Base-by-base conservation (phyloP, 176 grass and related monocot genomes). In the Oryza brachyantha region DNA sequence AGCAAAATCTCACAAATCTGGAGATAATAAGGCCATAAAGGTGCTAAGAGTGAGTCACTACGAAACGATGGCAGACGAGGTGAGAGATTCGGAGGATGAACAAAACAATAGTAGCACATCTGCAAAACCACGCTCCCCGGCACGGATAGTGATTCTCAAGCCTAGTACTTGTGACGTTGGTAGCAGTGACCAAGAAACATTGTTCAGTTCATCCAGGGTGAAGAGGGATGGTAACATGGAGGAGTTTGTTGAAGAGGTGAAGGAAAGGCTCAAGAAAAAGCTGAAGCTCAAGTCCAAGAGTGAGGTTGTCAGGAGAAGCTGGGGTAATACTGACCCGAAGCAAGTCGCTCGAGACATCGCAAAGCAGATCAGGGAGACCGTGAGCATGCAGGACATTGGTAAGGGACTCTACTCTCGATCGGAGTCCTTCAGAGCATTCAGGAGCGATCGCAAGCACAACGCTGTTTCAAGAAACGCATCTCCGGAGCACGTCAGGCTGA, bases 131-230 rank as follows among this genome's bases (percentile, higher is more conserved):
- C 12, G 26, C 28, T 70, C 84, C 26, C 68, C 48, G 17, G 69
- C 85, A 52, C 72, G 80, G 68, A 94, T 97, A 57, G 84, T 94
- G 55, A 84, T 94, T 68, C 86, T 97, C n/a, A 90, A 80, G 79
- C 91, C 92, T 45, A 60, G 25, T 54, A 3, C n/a, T 11, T 81
- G 24, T 39, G 87, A 84, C 17, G 46, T 29, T 32, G 61, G 7
- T 27, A 62, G n/a, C 10, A 55, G 29, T 3, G 78, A 29, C 43
- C 11, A 46, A 11, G 73, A 84, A 22, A 29, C 50, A 16, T 13
- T 48, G n/a, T 37, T 80, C 37, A 81, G 70, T 13, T 79, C 78
- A 7, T 83, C 82, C 2, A 80, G 77, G 79, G 73, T 78, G 71
- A 62, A 62, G 29, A 87, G 79, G 82, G 93, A 91, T 10, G 78